phyloP scores from a whole-genome alignment of 2,329 filamentous ascomycete species.

The Tympanopsis confertula region DNA sequence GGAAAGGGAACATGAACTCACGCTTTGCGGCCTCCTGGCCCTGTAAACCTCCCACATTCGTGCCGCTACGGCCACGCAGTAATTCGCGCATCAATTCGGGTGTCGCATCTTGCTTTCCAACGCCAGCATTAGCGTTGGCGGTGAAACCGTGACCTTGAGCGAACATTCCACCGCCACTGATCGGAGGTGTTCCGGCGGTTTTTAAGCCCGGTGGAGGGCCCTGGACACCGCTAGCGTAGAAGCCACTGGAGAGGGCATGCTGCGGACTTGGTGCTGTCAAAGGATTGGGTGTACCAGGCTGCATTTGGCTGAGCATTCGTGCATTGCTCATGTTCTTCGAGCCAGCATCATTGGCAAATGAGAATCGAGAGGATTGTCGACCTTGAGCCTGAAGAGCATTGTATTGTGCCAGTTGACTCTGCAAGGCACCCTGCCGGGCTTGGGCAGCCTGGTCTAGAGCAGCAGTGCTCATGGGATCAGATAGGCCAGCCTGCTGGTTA shows the following conservation, averaged over 20 bases:
- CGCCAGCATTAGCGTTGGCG: constrained; percentile 76
- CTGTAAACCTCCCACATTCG: constrained; percentile 56
- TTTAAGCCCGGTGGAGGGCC: constrained; percentile 92
- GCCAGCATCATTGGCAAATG: neutral
- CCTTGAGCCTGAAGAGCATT: neutral
- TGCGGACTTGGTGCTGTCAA: constrained; percentile 70
- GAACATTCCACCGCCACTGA: constrained; percentile 25
- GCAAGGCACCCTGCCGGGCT: neutral
- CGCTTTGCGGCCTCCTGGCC: constrained; percentile 83
- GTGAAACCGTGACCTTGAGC: constrained; percentile 41
- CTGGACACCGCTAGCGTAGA: constrained; percentile 75
- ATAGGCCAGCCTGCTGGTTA: neutral
- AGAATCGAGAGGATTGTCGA: neutral
- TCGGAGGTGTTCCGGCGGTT: constrained; percentile 85
- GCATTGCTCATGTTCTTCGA: neutral
- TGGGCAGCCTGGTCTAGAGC: neutral
- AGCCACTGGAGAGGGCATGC: constrained; percentile 54
- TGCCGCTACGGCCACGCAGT: constrained; percentile 69
- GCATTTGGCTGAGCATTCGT: constrained; percentile 45
- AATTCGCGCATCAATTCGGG: constrained; percentile 58
- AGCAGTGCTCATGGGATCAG: neutral
- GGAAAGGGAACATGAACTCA: constrained; percentile 95
- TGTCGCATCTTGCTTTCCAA: constrained; percentile 62
- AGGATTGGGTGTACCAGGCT: constrained; percentile 72
- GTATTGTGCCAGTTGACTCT: neutral